Evolutionary conservation across 2,329 filamentous ascomycete species (phyloP).

Genomic region (Cadophora sp.): DNA sequence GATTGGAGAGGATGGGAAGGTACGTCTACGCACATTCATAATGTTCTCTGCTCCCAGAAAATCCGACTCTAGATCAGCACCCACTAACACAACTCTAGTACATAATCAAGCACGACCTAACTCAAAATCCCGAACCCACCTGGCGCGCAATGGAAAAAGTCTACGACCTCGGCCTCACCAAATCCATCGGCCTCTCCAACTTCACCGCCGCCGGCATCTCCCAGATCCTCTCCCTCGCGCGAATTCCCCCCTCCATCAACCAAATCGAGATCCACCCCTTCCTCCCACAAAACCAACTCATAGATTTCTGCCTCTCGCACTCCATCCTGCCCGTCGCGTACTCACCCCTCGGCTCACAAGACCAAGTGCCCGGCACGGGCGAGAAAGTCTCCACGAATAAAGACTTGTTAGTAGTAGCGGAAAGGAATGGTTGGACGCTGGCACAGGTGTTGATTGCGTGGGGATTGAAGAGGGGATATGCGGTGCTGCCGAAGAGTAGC

Average conservation of each 20-base stretch:
- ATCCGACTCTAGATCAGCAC: slow-evolving; percentile 2
- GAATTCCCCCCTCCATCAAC: slow-evolving; percentile 57
- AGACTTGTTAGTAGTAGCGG: slow-evolving; percentile 66
- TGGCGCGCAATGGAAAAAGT: slow-evolving; percentile 80
- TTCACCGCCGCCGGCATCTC: slow-evolving; percentile 61
- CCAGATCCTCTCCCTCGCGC: slow-evolving; percentile 55
- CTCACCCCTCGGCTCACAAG: slow-evolving; percentile 68
- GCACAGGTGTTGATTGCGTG: slow-evolving; percentile 74
- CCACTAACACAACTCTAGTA: slow-evolving; percentile 49
- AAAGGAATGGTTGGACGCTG: slow-evolving; percentile 66
- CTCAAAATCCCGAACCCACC: slow-evolving; percentile 68
- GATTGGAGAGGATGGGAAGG: slow-evolving; percentile 59
- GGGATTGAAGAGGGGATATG: slow-evolving; percentile 71
- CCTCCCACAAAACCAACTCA: slow-evolving; percentile 72
- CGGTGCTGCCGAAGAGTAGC: slow-evolving; percentile 77
- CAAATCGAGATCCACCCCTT: slow-evolving; percentile 78
- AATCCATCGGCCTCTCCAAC: slow-evolving; percentile 66
- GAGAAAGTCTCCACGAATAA: slow-evolving; percentile 70
- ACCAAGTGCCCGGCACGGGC: slow-evolving; percentile 69
- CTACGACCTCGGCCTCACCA: slow-evolving; percentile 62
- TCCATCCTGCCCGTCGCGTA: slow-evolving; percentile 78
- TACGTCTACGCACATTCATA: slow-evolving; percentile 35
- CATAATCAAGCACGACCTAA: slow-evolving; percentile 68
- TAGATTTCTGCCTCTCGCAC: slow-evolving; percentile 70
- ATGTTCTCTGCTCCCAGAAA: background rate